phyloP scores from a whole-genome alignment of 441 rosid species.

The Adansonia rubrostipa region DNA sequence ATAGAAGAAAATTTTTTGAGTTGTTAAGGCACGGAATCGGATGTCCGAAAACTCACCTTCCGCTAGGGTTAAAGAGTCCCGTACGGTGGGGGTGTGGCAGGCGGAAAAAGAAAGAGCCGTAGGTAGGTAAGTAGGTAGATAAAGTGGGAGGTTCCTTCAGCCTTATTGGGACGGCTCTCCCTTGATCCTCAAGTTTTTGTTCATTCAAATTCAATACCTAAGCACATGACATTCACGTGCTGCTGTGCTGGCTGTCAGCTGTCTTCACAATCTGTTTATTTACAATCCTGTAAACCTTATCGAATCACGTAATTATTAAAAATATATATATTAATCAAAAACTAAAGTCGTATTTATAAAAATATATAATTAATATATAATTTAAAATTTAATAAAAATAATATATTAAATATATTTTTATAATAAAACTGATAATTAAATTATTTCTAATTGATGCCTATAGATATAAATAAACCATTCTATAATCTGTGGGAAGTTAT shows the following conservation, averaged over 20 bases:
- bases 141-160: not conserved
- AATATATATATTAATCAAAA: too few relatives aligned
- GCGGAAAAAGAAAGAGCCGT: slow-evolving; percentile 11
- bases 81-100: slow-evolving; percentile 31
- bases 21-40: not conserved
- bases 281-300: not conserved
- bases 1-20: not conserved
- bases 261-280: slow-evolving; percentile 24
- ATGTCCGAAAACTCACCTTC: slow-evolving; percentile 28
- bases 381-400: too few relatives aligned
- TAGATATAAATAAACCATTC: too few relatives aligned
- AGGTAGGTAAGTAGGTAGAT: slow-evolving; percentile 12
- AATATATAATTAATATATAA: too few relatives aligned
- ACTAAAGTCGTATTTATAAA: too few relatives aligned
- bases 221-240: slow-evolving; percentile 58
- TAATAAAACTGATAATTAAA: too few relatives aligned
- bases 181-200: not conserved
- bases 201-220: slow-evolving; percentile 30
- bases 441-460: too few relatives aligned
- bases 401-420: too few relatives aligned
- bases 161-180: slow-evolving; percentile 32
- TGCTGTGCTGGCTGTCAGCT: slow-evolving; percentile 39
- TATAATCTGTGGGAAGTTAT: too few relatives aligned
- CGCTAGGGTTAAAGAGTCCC: slow-evolving; percentile 36
- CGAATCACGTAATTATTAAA: too few relatives aligned